These are phyloP conservation scores for Hericium erinaceus DNA, from an alignment of 768 basidiomycete species.

Conservation along the genomic window DNA sequence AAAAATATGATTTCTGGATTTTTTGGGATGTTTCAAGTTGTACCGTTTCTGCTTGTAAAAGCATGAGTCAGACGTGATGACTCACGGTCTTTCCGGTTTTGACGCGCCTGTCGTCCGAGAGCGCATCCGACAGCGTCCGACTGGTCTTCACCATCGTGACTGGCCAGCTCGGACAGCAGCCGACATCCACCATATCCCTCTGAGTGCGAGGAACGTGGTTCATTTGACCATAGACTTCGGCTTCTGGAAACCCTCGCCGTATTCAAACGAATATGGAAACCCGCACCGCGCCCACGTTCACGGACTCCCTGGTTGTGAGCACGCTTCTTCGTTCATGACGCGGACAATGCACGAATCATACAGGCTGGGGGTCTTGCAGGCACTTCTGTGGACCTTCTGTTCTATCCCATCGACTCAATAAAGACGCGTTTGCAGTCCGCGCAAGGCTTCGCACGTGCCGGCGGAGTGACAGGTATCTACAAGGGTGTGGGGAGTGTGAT, in stretches of 20 bases:
- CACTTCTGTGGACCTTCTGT: constrained; percentile 86
- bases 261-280: constrained; percentile 4
- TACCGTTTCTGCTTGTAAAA: too few species aligned
- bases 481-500: constrained; percentile 90
- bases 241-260: not conserved
- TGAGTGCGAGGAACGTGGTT: not conserved
- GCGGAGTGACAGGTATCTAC: constrained; percentile 88
- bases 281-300: constrained; percentile 16
- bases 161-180: too few species aligned
- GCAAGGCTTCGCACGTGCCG: constrained; percentile 76
- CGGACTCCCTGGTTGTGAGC: constrained; percentile 25
- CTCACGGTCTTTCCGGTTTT: too few species aligned
- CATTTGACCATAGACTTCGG: too few species aligned
- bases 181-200: too few species aligned
- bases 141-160: too few species aligned
- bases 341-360: not conserved
- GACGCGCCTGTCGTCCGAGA: too few species aligned
- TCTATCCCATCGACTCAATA: constrained; percentile 95
- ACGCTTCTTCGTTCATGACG: not conserved
- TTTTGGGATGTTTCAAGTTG: too few species aligned
- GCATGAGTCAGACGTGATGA: too few species aligned
- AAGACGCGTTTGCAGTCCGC: constrained; percentile 91
- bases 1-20: too few species aligned
- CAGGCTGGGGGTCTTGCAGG: constrained; percentile 90
- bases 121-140: too few species aligned